Evolutionary conservation across 768 basidiomycete genomes (phyloP).

Genomic region (Pulveroboletus sp.): DNA sequence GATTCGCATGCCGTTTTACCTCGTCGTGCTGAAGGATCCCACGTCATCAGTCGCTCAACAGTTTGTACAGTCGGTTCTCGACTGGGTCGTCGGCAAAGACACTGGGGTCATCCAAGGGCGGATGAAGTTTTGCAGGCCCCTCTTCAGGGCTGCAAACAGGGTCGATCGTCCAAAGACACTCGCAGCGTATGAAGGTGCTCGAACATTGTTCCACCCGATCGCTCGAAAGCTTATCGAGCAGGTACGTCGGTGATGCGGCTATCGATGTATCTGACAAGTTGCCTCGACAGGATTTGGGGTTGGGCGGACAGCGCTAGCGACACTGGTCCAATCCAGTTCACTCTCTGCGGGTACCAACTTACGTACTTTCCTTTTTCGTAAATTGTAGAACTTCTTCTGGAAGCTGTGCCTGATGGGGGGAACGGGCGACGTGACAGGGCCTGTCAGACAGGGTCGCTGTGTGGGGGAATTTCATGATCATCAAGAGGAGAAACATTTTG

Average conservation of each 20-base stretch:
- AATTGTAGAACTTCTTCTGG: too few species aligned
- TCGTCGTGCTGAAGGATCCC: conserved; percentile 42
- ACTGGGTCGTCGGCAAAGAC: conserved; percentile 44
- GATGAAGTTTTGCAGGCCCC: conserved; percentile 54
- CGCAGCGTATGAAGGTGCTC: conserved; percentile 33
- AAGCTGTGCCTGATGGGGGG: too few species aligned
- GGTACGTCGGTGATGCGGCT: conserved; percentile 25
- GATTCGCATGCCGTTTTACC: conserved; percentile 50
- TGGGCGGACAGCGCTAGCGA: neutral
- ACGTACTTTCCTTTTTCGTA: too few species aligned
- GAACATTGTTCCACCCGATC: conserved; percentile 46
- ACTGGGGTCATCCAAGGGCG: conserved; percentile 44
- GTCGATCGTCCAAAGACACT: conserved; percentile 36
- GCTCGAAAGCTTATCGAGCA: conserved; percentile 47
- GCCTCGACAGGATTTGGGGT: conserved; percentile 24
- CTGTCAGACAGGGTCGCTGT: too few species aligned
- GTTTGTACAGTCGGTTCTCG: conserved; percentile 35
- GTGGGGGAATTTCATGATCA: too few species aligned
- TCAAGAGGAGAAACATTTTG: too few species aligned
- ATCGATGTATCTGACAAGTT: neutral
- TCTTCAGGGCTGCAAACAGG: conserved; percentile 38
- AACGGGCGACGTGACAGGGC: too few species aligned
- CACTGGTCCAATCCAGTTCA: too few species aligned
- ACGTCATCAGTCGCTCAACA: conserved; percentile 28
- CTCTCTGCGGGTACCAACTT: too few species aligned